phyloP scores from a whole-genome alignment of 192 early-diverging fungal species.

The Coemansia sp. region DNA sequence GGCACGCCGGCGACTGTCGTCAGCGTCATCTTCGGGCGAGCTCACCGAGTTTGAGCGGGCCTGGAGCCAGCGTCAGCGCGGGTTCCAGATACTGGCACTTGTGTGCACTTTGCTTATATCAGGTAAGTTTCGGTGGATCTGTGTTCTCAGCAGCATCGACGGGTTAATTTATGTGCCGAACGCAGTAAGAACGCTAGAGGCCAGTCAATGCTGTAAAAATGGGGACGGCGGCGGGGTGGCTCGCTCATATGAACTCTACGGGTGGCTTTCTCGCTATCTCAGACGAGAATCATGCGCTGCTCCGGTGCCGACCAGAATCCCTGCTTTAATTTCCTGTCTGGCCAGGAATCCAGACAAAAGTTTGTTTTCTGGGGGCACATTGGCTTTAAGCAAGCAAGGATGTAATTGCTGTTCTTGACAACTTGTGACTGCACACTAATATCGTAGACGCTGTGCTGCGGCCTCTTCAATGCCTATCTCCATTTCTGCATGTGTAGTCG shows the following conservation, averaged over 20 bases:
- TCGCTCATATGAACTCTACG: background rate
- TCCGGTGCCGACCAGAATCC: background rate
- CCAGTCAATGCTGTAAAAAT: background rate
- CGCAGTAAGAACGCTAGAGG: slow-evolving; percentile 2
- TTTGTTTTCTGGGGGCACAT: no score
- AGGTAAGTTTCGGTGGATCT: slow-evolving; percentile 41
- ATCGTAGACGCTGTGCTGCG: no score
- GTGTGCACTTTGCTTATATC: slow-evolving; percentile 62
- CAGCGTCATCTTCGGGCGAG: slow-evolving; percentile 24
- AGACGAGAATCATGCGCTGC: no score
- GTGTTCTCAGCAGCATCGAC: no score
- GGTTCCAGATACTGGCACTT: slow-evolving; percentile 61
- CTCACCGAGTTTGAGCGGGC: slow-evolving; percentile 41
- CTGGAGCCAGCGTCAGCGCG: slow-evolving; percentile 36
- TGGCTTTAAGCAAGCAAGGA: background rate
- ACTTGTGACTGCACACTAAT: slow-evolving; percentile 5
- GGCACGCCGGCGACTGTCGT: slow-evolving; percentile 29
- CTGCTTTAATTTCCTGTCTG: background rate
- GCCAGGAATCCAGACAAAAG: background rate
- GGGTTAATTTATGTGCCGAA: background rate
- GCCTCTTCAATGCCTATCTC: background rate
- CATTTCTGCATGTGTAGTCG: slow-evolving; percentile 51
- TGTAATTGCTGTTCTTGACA: background rate
- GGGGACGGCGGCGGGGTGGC: slow-evolving; percentile 4
- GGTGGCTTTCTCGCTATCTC: no score